These are phyloP conservation scores for Cladosporium sp. DNA, from an alignment of 2,329 filamentous ascomycete species.

Conservation along the genomic window DNA sequence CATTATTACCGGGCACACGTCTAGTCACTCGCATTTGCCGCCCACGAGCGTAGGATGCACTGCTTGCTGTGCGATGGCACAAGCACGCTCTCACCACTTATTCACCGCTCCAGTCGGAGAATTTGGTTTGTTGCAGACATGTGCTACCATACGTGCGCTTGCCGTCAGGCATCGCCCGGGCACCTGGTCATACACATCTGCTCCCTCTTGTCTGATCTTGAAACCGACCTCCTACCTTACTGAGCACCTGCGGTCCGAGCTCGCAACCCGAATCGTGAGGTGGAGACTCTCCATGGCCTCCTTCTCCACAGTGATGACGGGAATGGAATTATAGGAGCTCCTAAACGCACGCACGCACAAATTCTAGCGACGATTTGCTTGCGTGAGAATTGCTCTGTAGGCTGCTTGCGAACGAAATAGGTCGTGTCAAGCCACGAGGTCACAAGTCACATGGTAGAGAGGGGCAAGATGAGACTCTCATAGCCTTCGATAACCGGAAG, in stretches of 20 bases:
- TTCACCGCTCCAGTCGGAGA: slow-evolving; percentile 12
- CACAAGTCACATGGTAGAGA: not conserved
- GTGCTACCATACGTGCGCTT: slow-evolving; percentile 7
- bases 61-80: not conserved
- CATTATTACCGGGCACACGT: slow-evolving; percentile 4
- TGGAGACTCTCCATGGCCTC: slow-evolving; percentile 6
- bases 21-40: slow-evolving; percentile 3
- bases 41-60: slow-evolving; percentile 7
- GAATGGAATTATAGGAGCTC: not conserved
- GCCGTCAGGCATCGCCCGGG: slow-evolving; percentile 1
- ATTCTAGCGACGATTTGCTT: too few species aligned
- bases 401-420: not conserved
- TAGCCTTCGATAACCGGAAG: not conserved
- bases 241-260: slow-evolving; percentile 3
- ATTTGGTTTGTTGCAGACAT: slow-evolving; percentile 8
- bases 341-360: not conserved
- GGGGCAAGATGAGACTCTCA: not conserved
- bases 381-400: not conserved
- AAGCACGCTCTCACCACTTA: not conserved
- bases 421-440: not conserved
- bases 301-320: slow-evolving; percentile 9
- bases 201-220: slow-evolving; percentile 5
- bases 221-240: not conserved
- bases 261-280: not conserved
- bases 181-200: slow-evolving; percentile 1